Base-by-base conservation (phyloP, 2,329 filamentous ascomycete species). In the Corniculantispora saksenae region DNA sequence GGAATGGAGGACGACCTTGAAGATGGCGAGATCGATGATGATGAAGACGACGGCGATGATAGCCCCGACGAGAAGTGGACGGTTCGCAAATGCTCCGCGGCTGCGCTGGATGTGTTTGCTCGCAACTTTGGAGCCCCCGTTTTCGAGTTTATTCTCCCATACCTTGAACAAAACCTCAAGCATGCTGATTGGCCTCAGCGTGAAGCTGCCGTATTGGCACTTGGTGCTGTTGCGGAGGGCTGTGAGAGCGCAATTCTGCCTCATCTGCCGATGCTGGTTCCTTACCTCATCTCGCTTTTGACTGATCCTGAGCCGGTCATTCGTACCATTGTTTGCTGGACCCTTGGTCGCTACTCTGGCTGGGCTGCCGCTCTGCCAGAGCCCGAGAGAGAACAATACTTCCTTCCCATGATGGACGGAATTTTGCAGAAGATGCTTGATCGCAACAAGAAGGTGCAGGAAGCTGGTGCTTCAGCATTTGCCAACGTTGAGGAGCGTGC, bases 311-410 rank as follows among this genome's bases (percentile, higher is more conserved):
- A 97, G 77, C 93, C 95, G 17, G 91, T 98, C 17, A 94, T 99
- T 45, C 87, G 95, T 67, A 93, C 97, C 75, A 99, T 99, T 70
- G 98, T 94, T 27, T 99, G 95, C 78, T 99, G 95, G 95, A 96
- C 95, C 7, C 85, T 99, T 25, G 94, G 94, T 21, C 87, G 95
- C 54, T 99, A 97, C 78, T 97, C 95, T 6, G 84, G 89, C 53
- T 99, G 95, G 95, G 94, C 94, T 12, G 91, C 93, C 5, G 87
- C 89, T 67, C 84, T 97, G 25, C 80, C 86, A 27, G 87, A 90
- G 58, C 84, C 84, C 19, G 86, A 93, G 68, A 90, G 90, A 73
- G 85, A 89, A 60, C 86, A 88, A 65, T 97, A 88, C 77, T 99
- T 99, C 72, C 91, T 95, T 72, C 94, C 94, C 0, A 91, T 98